Percentiles rank a stretch among this genome's conserved stretches.
These are phyloP conservation scores for Tephrocybe sp. DNA, from an alignment of 768 basidiomycete species.

Conservation along the genomic window DNA sequence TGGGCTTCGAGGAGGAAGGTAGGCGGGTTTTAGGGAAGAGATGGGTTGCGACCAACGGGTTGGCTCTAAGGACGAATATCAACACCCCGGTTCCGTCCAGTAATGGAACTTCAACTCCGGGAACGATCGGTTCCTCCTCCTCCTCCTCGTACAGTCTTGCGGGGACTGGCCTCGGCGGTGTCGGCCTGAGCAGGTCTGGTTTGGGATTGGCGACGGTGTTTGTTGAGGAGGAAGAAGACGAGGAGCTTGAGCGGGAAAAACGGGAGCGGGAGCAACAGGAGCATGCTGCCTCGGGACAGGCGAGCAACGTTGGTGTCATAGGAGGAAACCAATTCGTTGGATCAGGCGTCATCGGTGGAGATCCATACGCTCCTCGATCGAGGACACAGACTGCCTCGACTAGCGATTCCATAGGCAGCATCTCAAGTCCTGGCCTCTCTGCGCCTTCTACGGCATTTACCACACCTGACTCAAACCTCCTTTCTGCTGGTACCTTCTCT, in stretches of 20 bases:
- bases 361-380: conserved; percentile 36
- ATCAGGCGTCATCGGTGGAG: conserved; percentile 35
- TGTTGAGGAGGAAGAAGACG: conserved; percentile 79
- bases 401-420: conserved; percentile 31
- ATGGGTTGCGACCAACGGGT: conserved; percentile 67
- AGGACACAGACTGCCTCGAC: conserved; percentile 54
- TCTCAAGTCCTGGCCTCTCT: conserved; percentile 18
- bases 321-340: conserved; percentile 26
- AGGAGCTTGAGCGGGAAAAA: conserved; percentile 56
- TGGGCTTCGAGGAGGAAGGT: conserved; percentile 80
- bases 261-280: conserved; percentile 17
- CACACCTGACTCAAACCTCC: conserved; percentile 54
- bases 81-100: conserved; percentile 32
- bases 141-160: conserved; percentile 51
- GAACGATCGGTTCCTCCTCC: neutral
- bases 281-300: conserved; percentile 23
- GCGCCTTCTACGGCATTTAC: conserved; percentile 51
- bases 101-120: conserved; percentile 4
- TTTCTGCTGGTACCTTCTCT: conserved; percentile 24
- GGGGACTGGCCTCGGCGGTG: conserved; percentile 18
- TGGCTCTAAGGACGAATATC: conserved; percentile 57
- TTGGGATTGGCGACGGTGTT: conserved; percentile 48
- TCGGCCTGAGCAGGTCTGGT: conserved; percentile 27
- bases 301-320: conserved; percentile 21
- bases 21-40: conserved; percentile 66